A percentile compares a stretch with the other conserved stretches of the same genome.
These are phyloP conservation scores for Plectosphaerella cucumerina DNA, from an alignment of 2,329 filamentous ascomycete species.

Conservation along the genomic window DNA sequence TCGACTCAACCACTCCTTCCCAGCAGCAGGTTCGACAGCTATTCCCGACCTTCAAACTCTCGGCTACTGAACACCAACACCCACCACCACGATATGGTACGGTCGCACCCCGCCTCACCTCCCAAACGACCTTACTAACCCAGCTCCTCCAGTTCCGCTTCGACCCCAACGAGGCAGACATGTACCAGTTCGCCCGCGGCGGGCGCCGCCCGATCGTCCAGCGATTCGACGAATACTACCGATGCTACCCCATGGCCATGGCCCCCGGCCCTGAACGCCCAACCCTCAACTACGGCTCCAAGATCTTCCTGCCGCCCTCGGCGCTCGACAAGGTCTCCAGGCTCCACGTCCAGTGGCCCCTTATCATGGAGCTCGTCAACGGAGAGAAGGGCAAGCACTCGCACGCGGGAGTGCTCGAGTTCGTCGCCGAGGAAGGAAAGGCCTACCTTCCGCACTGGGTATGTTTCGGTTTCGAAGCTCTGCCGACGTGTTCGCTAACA, in stretches of 20 bases:
- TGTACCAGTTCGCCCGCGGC: constrained; percentile 21
- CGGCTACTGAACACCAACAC: no score
- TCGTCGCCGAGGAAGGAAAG: constrained; percentile 94
- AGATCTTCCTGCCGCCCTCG: constrained; percentile 95
- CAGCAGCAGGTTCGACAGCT: no score
- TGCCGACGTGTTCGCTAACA: constrained; percentile 14
- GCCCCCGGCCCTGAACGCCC: constrained; percentile 84
- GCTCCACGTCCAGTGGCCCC: constrained; percentile 93
- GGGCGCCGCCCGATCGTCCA: constrained; percentile 50
- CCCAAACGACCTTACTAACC: not conserved
- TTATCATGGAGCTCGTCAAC: constrained; percentile 95
- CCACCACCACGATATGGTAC: not conserved
- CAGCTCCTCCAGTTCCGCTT: constrained; percentile 10
- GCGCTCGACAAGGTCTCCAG: constrained; percentile 95
- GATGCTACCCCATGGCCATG: constrained; percentile 95
- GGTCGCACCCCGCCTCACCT: not conserved
- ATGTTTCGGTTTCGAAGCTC: constrained; percentile 21
- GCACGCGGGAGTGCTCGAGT: constrained; percentile 93
- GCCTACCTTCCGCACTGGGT: constrained; percentile 97
- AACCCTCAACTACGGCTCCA: constrained; percentile 92
- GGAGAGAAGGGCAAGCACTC: constrained; percentile 75
- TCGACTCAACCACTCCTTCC: no score
- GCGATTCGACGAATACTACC: constrained; percentile 97
- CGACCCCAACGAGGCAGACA: constrained; percentile 13
- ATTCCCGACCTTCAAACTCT: no score